These are phyloP conservation scores for Novakomyces olei DNA, from an alignment of 805 yeast species.

Conservation along the genomic window DNA sequence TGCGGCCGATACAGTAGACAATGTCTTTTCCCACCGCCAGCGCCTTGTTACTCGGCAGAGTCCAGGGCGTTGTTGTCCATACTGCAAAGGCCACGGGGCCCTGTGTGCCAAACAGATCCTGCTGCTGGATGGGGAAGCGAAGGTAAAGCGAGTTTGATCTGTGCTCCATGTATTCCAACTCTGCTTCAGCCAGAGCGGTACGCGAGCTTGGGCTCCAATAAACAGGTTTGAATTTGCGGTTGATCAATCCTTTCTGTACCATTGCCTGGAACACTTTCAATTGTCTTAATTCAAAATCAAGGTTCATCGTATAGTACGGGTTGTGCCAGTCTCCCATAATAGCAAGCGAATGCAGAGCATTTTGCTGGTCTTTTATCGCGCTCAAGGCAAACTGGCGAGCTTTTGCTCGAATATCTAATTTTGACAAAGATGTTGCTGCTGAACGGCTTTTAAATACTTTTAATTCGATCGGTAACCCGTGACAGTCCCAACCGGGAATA, in stretches of 20 bases:
- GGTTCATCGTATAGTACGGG: constrained; percentile 53
- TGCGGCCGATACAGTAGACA: constrained; percentile 30
- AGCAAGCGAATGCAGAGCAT: constrained; percentile 45
- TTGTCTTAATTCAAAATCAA: constrained; percentile 53
- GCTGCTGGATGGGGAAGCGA: constrained; percentile 29
- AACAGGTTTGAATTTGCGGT: constrained; percentile 80
- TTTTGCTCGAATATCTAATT: constrained; percentile 40
- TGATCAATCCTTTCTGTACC: constrained; percentile 43
- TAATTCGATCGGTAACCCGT: constrained; percentile 88
- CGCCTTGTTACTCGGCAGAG: constrained; percentile 70
- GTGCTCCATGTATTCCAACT: constrained; percentile 70
- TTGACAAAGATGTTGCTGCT: constrained; percentile 18
- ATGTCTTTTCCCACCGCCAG: constrained; percentile 44
- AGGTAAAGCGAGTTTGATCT: constrained; percentile 45
- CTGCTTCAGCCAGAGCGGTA: constrained; percentile 93
- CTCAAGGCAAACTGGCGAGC: constrained; percentile 49
- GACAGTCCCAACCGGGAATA: constrained; percentile 97
- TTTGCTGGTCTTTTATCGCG: constrained; percentile 41
- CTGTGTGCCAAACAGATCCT: constrained; percentile 14
- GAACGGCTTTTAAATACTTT: constrained; percentile 41
- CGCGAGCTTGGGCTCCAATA: constrained; percentile 91
- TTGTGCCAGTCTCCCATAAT: constrained; percentile 65
- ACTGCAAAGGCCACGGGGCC: constrained; percentile 19
- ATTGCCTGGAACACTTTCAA: constrained; percentile 44
- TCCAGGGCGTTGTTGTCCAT: constrained; percentile 99